A percentile compares a stretch with the other conserved stretches of the same genome.
Conservation (phyloP, 2,329 filamentous ascomycete species). For the Curvularia sp. region DNA sequence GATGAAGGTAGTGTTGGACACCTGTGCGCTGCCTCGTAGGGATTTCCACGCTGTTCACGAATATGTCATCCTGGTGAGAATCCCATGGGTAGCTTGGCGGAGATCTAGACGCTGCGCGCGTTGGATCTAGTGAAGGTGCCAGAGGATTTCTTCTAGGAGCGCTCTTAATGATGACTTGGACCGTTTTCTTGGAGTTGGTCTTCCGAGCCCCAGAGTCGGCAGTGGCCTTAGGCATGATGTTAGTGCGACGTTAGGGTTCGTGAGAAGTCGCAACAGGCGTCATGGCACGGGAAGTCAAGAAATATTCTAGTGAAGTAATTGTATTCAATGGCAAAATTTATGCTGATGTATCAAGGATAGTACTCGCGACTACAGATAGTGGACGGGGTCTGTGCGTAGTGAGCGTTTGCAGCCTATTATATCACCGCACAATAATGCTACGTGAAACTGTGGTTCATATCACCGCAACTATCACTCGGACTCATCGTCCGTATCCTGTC, state of each 20-base stretch:
- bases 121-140: background rate
- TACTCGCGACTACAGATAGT: background rate
- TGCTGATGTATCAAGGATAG: background rate
- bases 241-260: background rate
- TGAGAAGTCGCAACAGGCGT: no score
- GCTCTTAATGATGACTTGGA: background rate
- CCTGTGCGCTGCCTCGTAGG: background rate
- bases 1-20: conserved; percentile 16
- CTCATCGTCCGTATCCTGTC: conserved; percentile 48
- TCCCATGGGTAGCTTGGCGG: conserved; percentile 16
- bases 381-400: conserved; percentile 11
- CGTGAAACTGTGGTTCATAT: background rate
- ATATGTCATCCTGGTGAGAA: conserved; percentile 22
- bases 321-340: background rate
- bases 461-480: conserved; percentile 29
- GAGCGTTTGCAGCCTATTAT: conserved; percentile 13
- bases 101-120: background rate
- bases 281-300: background rate
- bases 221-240: background rate
- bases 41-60: conserved; percentile 27
- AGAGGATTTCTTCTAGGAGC: background rate
- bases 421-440: conserved; percentile 8
- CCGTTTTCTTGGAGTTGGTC: background rate
- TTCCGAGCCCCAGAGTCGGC: background rate
- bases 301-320: background rate